Base-by-base conservation (phyloP, 345 rosid genomes). In the Geranium rotundifolium region DNA sequence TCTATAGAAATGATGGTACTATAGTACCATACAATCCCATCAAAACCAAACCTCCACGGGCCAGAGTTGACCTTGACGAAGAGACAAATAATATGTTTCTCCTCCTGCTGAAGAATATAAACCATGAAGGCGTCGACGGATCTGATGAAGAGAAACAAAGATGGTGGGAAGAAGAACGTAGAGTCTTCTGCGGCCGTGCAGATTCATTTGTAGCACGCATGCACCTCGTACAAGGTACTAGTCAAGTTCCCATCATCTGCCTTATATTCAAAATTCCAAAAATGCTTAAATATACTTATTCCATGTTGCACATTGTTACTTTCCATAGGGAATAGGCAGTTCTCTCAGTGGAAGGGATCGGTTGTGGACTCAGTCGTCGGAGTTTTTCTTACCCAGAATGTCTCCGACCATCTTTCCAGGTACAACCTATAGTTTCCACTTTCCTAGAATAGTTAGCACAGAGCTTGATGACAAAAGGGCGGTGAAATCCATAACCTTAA, bases 81-180 rank as follows among this genome's bases (percentile, higher is more conserved):
- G 99, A 93, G 70, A 88, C 96, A 6, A 81, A 77, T 52, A 84
- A 86, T 59, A 88, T 95, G 19, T 95, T 95, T 90, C 86, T 79
- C 65, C 87, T 95, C 70, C 68, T 95, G 31, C 29, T 93, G 77
- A 80, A 79, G 62, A 78, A 86, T 60, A 88, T 85, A 67, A 77
- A 80, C 60, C 86, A 73, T 64, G 84, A 86, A 61, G 96, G 89
- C 49, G 72, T 87, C 66, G 82, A 86, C 74, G 95, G 87, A 73
- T 81, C 90, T 19, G 79, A 85, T 19, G 80, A 85, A 71, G 82
- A 84, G 65, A 86, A 78, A 64, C 74, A 68, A 13, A 77, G 78
- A 69, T 82, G 85, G 87, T 93, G 97, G 97, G 84, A 85, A 58
- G 84, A 93, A 64, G 97, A 93, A 65, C 79, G 99, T 27, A 75